phyloP scores from a whole-genome alignment of 352 stramenopile genomes.

The Pythium oligandrum region DNA sequence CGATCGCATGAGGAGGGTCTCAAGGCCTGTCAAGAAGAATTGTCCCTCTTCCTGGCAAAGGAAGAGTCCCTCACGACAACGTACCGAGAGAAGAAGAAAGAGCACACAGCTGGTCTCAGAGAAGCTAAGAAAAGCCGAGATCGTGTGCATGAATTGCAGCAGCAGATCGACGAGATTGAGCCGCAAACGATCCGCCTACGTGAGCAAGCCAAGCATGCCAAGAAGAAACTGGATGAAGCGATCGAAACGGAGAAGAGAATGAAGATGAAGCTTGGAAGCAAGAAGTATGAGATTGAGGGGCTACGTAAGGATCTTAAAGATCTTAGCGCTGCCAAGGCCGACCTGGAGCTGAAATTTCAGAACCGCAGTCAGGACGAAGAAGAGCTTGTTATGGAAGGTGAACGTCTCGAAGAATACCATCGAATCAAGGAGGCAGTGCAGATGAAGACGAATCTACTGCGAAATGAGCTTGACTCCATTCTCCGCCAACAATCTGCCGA shows the following conservation, averaged over 20 bases:
- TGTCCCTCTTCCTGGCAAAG: conserved; percentile 34
- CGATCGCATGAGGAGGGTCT: conserved; percentile 79
- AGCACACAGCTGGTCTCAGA: conserved; percentile 42
- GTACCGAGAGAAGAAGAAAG: conserved; percentile 77
- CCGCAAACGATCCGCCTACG: conserved; percentile 80
- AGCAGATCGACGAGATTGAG: conserved; percentile 81
- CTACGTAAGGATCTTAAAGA: conserved; percentile 70
- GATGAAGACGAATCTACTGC: conserved; percentile 65
- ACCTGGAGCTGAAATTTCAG: conserved; percentile 47
- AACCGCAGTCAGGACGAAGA: conserved; percentile 37
- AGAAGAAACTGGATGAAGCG: conserved; percentile 63
- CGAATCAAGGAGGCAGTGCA: conserved; percentile 74
- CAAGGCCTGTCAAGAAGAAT: conserved; percentile 39
- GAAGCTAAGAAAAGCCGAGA: conserved; percentile 61
- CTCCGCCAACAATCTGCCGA: conserved; percentile 60
- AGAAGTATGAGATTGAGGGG: conserved; percentile 78
- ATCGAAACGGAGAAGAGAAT: conserved; percentile 40
- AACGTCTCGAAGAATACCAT: conserved; percentile 76
- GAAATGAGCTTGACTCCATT: conserved; percentile 68
- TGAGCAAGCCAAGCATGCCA: conserved; percentile 83
- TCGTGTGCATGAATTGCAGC: conserved; percentile 71
- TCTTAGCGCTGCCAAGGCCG: conserved; percentile 46
- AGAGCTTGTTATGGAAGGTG: conserved; percentile 52
- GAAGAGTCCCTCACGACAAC: conserved; percentile 34
- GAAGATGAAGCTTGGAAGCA: conserved; percentile 78